Percentiles rank a stretch among this genome's conserved stretches.
Conservation (phyloP, 202 grass and related monocot species). For the Carex sylvatica region DNA sequence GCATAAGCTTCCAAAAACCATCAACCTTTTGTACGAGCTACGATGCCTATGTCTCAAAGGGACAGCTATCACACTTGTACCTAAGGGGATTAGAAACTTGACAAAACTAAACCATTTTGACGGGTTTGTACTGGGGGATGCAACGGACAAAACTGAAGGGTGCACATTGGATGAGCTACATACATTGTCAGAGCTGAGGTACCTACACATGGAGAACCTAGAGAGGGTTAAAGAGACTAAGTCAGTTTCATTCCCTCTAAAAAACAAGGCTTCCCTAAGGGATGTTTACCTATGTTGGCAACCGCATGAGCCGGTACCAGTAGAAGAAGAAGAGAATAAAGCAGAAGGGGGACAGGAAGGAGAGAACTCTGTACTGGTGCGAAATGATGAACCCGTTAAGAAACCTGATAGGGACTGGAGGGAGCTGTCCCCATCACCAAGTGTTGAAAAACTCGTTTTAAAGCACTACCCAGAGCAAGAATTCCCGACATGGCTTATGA, state of each 20-base stretch:
- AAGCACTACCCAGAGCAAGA: constrained; percentile 51
- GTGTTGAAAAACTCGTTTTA: constrained; percentile 49
- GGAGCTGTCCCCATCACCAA: constrained; percentile 53
- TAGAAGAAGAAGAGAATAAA: constrained; percentile 17
- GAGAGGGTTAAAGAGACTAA: constrained; percentile 50
- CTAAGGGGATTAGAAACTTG: constrained; percentile 65
- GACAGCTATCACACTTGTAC: constrained; percentile 59
- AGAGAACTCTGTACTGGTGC: constrained; percentile 12
- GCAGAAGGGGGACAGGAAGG: constrained; percentile 28
- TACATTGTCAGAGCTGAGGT: constrained; percentile 54
- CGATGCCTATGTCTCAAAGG: constrained; percentile 50
- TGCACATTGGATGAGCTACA: constrained; percentile 65
- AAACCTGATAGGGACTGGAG: constrained; percentile 61
- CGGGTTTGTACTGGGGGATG: constrained; percentile 59
- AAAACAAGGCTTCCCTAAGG: constrained; percentile 57
- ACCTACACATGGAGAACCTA: constrained; percentile 56
- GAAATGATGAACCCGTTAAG: constrained; percentile 37
- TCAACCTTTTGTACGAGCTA: constrained; percentile 52
- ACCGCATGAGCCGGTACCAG: constrained; percentile 20
- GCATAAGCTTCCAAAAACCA: constrained; percentile 57
- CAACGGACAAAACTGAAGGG: constrained; percentile 36
- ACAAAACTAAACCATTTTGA: constrained; percentile 50
- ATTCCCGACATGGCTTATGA: constrained; percentile 70
- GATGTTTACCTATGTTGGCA: constrained; percentile 47
- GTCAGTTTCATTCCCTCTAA: constrained; percentile 45